Evolutionary conservation across 78 protist genomes (phyloP), one percentile per base, ranked within the genome.

Genomic region (Pelomyxa schiedti): DNA sequence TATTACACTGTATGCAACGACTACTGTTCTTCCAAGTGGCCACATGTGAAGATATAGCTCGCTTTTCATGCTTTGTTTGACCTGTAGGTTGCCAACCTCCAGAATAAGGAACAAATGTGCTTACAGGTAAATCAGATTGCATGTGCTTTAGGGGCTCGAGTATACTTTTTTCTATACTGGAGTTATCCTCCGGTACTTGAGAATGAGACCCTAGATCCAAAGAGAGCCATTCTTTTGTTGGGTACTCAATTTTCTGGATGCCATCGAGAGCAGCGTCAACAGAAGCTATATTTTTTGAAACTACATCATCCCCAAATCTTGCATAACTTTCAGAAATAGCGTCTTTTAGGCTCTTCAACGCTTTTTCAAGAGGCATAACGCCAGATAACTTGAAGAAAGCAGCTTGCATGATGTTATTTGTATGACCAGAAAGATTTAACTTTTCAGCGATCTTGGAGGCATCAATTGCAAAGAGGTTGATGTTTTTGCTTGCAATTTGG

Each of bases 361-460:
- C 92, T 24, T 75, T n/a, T 26, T 88, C 89, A 36, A 81, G 3
- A 5, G 86, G 86, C 42, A 75, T 1, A 41, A 85, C 87, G 7
- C 65, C 42, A 35, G 90, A 65, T 39, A 83, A 78, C 42, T 42
- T n/a, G 78, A 83, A 83, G 83, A 86, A 84, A 16, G 66, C 79
- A 0, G 88, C 37, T 42, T 89, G 90, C 90, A 89, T 82, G 79
- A 89, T 38, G 84, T 70, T 80, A 64, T 80, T 80, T 66, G 86
- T 72, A 30, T 37, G 39, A 16, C 28, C 4, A 22, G 58, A 16
- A 16, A 83, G 79, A 9, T 81, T 6, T 16, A 81, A 77, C 24
- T 29, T 36, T 22, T 71, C 75, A 43, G 90, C 90, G 40, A 89
- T 40, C 58, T 16, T 47, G 58, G 32, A 8, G 37, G 93, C 93